These are phyloP conservation scores for Oenanthe javanica DNA, from an alignment of 140 eudicot genomes.

Conservation along the genomic window DNA sequence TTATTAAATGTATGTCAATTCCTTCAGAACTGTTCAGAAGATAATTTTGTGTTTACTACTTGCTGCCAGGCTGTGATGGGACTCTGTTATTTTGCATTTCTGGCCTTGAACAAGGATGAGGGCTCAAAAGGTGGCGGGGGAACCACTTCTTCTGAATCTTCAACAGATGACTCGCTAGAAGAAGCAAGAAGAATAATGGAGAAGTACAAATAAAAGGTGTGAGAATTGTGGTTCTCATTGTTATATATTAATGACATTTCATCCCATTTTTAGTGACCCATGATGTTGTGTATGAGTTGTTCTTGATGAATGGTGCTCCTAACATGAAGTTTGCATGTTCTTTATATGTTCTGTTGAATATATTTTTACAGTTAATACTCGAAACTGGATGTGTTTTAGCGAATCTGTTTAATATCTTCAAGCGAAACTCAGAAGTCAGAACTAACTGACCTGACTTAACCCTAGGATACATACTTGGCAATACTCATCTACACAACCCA, in stretches of 20 bases:
- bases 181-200: conserved; percentile 96
- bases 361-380: not conserved
- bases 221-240: not conserved
- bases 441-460: not conserved
- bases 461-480: not conserved
- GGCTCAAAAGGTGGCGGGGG: conserved; percentile 36
- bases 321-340: not conserved
- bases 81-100: conserved; percentile 52
- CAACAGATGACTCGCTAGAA: conserved; percentile 68
- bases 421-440: not conserved
- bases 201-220: conserved; percentile 57
- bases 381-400: not conserved
- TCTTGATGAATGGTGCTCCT: not conserved
- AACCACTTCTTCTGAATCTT: conserved; percentile 16
- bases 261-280: not conserved
- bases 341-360: not conserved
- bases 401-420: not conserved
- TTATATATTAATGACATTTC: not conserved
- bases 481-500: not conserved
- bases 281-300: not conserved
- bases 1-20: not conserved
- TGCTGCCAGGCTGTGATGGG: conserved; percentile 76
- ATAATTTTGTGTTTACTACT: not conserved
- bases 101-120: conserved; percentile 79
- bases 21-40: conserved; percentile 1